Evolutionary conservation across 208 protist genomes (phyloP), one percentile per base, ranked within the genome.

Genomic region (Crithidia fasciculata): DNA sequence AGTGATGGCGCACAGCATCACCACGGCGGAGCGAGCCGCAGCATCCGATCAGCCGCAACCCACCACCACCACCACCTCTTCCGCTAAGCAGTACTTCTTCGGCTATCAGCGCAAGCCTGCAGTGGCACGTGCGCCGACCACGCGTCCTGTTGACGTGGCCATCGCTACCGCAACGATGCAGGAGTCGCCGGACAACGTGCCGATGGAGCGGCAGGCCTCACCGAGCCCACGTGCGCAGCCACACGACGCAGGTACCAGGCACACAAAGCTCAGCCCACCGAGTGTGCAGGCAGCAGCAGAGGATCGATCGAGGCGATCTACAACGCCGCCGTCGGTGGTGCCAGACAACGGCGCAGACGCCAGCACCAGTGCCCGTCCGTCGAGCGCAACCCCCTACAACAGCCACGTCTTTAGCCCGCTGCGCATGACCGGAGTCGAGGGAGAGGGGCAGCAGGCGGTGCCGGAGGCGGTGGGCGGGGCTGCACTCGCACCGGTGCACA

Each of bases 51-150:
- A 28, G 28, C 28, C 41, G n/a, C 50, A 52, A 41, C 5, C 65
- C 1, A 41, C 39, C 0, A 37, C 52, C 4, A 47, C 61, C 19
- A 43, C 41, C 3, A 53, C 53, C 2, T 40, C 43, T 3, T 60
- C 65, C 10, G 28, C 28, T 28, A 70, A 70, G 54, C 53, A 70
- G 65, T 70, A 70, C 18, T 70, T 59, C 43, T 70, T 70, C 19
- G 65, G 54, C 12, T 70, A 58, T 28, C 54, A 70, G 19, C 65
- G 19, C 18, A 59, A 61, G 12, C 41, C 65, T 2, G 10, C 12
- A 13, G 9, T 49, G 45, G 45, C 45, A 15, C 45, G 45, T 49
- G 9, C 28, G 28, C 28, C 28, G 28, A 28, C 28, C 28, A 28
- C 28, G 28, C 28, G 28, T 28, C 28, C 28, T 28, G 28, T 28